Evolutionary conservation across 345 rosid species (phyloP).

Genomic region (Brassica incana): DNA sequence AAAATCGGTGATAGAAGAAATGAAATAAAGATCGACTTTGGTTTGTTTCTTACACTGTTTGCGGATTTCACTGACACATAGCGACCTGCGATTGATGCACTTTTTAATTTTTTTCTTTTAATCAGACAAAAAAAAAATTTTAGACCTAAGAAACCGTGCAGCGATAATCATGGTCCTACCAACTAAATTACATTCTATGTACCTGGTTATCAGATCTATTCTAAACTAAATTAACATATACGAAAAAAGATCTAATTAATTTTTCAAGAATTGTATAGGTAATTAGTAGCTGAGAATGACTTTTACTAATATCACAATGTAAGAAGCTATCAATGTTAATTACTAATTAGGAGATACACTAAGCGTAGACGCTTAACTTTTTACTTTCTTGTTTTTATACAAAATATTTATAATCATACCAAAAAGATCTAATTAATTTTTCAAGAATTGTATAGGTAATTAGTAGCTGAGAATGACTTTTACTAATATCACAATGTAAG

Average conservation of each 20-base stretch:
- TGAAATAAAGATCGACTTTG: too few relatives aligned
- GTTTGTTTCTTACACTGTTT: too few relatives aligned
- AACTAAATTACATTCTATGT: background rate
- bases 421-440: background rate
- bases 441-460: background rate
- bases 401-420: too few relatives aligned
- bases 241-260: background rate
- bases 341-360: background rate
- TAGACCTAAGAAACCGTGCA: too few relatives aligned
- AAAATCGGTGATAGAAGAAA: too few relatives aligned
- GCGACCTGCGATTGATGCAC: too few relatives aligned
- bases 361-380: background rate
- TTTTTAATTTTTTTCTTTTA: too few relatives aligned
- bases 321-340: background rate
- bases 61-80: too few relatives aligned
- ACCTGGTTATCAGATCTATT: slow-evolving; percentile 16
- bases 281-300: background rate
- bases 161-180: too few relatives aligned
- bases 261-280: background rate
- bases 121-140: too few relatives aligned
- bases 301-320: background rate
- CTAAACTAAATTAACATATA: background rate
- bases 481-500: background rate
- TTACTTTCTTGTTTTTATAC: background rate
- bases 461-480: background rate